Conservation (phyloP, 306 rosid species). For the Prunus salicina region DNA sequence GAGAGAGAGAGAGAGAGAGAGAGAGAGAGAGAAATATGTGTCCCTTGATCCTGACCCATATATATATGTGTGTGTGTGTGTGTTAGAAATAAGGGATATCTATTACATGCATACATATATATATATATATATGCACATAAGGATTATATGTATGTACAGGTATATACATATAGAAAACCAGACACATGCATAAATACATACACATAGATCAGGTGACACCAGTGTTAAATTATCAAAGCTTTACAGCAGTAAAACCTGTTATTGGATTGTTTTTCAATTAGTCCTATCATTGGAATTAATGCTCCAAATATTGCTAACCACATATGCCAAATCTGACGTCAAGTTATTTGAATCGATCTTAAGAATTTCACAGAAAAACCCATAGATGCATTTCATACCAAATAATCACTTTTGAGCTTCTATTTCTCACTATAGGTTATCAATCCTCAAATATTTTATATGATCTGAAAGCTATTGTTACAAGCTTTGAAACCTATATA, state of each 20-base stretch:
- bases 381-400: too few relatives aligned
- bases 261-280: neutral
- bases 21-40: too few relatives aligned
- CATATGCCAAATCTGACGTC: neutral
- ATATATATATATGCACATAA: neutral
- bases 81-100: neutral
- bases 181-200: neutral
- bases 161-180: neutral
- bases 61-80: neutral
- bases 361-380: too few relatives aligned
- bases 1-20: too few relatives aligned
- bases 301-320: neutral
- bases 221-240: neutral
- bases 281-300: neutral
- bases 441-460: too few relatives aligned
- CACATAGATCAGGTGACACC: neutral
- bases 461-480: too few relatives aligned
- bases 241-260: neutral
- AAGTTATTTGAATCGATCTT: neutral
- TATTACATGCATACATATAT: neutral
- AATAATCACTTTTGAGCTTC: too few relatives aligned
- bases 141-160: neutral
- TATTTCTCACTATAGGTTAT: too few relatives aligned
- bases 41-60: too few relatives aligned
- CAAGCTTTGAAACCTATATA: too few relatives aligned